Conservation (phyloP, 2,329 filamentous ascomycete species). For the Monosporascus sp. region DNA sequence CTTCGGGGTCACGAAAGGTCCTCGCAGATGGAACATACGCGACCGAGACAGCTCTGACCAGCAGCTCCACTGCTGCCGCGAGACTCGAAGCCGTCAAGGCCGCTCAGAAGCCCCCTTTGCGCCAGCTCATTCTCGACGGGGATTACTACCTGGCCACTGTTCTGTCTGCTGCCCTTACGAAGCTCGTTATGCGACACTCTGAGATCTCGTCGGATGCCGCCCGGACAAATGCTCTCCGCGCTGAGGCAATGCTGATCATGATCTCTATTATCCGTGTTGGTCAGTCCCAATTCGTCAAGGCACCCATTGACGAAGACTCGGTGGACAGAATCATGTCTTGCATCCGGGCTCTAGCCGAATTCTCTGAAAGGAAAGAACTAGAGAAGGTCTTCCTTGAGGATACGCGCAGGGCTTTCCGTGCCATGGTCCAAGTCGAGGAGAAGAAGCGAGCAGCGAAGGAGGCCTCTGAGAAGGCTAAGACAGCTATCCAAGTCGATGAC, state of each 20-base stretch:
- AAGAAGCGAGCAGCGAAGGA: conserved; percentile 96
- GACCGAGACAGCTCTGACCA: conserved; percentile 92
- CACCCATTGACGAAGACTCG: conserved; percentile 94
- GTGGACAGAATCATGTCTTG: conserved; percentile 99
- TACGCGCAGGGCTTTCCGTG: conserved; percentile 89
- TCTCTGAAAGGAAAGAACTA: conserved; percentile 81
- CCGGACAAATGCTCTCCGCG: conserved; percentile 87
- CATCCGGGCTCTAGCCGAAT: conserved; percentile 86
- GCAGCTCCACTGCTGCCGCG: conserved; percentile 81
- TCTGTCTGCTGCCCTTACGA: conserved; percentile 91
- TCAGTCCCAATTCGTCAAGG: conserved; percentile 98
- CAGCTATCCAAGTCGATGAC: conserved; percentile 91
- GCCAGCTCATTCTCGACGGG: conserved; percentile 91
- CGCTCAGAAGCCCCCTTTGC: conserved; percentile 89
- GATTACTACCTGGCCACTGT: conserved; percentile 96
- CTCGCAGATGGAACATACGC: conserved; percentile 96
- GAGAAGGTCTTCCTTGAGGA: conserved; percentile 92
- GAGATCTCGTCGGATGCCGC: conserved; percentile 83
- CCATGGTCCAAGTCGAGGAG: conserved; percentile 96
- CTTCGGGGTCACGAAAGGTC: conserved; percentile 83
- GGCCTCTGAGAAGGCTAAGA: conserved; percentile 87
- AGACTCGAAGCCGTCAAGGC: conserved; percentile 95
- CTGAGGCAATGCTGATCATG: conserved; percentile 99
- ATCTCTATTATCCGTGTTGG: conserved; percentile 97
- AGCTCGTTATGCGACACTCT: conserved; percentile 94